Conservation (phyloP, 2,329 filamentous ascomycete genomes). For the Phaeomoniella chlamydospora region DNA sequence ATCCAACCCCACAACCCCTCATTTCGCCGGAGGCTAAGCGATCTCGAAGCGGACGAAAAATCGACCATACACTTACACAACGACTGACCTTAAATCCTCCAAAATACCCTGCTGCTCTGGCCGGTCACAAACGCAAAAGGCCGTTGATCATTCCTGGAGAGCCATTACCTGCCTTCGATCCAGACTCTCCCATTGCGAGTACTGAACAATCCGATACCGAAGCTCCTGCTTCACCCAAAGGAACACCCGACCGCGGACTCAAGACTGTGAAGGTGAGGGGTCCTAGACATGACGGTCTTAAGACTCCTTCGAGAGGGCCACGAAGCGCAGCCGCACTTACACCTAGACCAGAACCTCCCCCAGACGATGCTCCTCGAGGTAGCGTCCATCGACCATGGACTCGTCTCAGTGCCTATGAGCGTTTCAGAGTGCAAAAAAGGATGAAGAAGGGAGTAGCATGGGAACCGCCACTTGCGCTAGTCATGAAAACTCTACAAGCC, state of each 20-base stretch:
- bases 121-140: neutral
- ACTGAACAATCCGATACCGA: slow-evolving; percentile 30
- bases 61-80: slow-evolving; percentile 18
- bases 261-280: neutral
- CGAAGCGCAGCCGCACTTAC: neutral
- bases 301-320: neutral
- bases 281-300: neutral
- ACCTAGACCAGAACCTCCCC: slow-evolving; percentile 30
- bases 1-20: slow-evolving; percentile 36
- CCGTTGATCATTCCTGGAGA: slow-evolving; percentile 16
- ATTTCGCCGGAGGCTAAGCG: slow-evolving; percentile 24
- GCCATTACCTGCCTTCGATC: slow-evolving; percentile 22
- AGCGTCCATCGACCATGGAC: slow-evolving; percentile 50
- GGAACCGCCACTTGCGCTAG: slow-evolving; percentile 54
- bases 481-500: slow-evolving; percentile 46
- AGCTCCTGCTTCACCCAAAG: slow-evolving; percentile 15
- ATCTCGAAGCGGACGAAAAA: slow-evolving; percentile 22
- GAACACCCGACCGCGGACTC: slow-evolving; percentile 8
- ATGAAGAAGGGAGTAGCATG: slow-evolving; percentile 62
- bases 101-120: slow-evolving; percentile 2
- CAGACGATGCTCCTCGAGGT: slow-evolving; percentile 42
- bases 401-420: slow-evolving; percentile 51
- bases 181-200: slow-evolving; percentile 29
- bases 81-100: slow-evolving; percentile 23
- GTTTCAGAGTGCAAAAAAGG: slow-evolving; percentile 50